phyloP scores from a whole-genome alignment of 2,329 filamentous ascomycete genomes.

The Curvularia eragrostidis region DNA sequence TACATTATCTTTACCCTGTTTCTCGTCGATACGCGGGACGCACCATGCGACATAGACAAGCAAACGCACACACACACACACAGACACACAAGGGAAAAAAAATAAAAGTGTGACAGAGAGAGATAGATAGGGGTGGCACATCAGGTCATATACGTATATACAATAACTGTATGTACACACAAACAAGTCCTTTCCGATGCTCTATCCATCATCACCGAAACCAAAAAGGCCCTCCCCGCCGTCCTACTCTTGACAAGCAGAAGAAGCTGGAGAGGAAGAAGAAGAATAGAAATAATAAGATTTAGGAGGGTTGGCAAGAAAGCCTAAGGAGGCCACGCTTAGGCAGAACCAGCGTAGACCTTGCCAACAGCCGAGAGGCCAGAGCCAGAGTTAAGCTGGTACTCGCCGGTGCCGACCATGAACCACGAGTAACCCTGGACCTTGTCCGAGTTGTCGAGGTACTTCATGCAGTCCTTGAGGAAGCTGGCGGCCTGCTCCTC shows the following conservation, averaged over 20 bases:
- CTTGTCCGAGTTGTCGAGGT: slow-evolving; percentile 39
- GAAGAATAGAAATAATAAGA: not conserved
- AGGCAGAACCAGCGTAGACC: slow-evolving; percentile 33
- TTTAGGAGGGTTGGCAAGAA: not conserved
- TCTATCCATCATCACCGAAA: not conserved
- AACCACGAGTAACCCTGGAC: slow-evolving; percentile 50
- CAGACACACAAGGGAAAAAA: not conserved
- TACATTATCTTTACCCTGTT: not conserved
- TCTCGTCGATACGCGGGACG: not conserved
- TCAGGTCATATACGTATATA: not conserved
- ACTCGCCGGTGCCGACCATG: slow-evolving; percentile 43
- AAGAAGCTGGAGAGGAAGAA: too few relatives aligned
- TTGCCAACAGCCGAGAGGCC: slow-evolving; percentile 34
- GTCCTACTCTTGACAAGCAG: too few relatives aligned
- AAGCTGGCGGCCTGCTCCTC: slow-evolving; percentile 41
- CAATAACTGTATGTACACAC: slow-evolving; percentile 3
- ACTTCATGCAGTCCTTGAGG: slow-evolving; percentile 44
- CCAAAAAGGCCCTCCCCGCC: too few relatives aligned
- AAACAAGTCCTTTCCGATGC: not conserved
- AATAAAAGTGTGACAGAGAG: not conserved
- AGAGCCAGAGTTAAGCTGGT: slow-evolving; percentile 37
- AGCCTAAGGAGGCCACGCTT: slow-evolving; percentile 1
- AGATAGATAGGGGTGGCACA: too few relatives aligned
- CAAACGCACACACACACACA: not conserved
- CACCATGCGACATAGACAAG: too few relatives aligned